These are phyloP conservation scores for Oryza longistaminata DNA, from an alignment of 176 grass and related monocot genomes.

Conservation along the genomic window DNA sequence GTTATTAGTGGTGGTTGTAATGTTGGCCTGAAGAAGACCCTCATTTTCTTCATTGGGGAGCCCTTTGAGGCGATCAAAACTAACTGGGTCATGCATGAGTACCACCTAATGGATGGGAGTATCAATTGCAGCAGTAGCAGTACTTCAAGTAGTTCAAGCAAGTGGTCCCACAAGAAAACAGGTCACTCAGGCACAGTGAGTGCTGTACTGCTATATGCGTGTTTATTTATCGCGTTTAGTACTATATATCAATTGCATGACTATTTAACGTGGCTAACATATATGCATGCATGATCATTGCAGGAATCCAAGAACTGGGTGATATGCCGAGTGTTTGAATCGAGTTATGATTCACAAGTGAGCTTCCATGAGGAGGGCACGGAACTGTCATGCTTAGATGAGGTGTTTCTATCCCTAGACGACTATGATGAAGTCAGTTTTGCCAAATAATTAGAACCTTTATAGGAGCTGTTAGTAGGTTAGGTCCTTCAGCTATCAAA, in stretches of 20 bases:
- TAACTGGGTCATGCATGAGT: constrained; percentile 96
- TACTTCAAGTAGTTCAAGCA: constrained; percentile 40
- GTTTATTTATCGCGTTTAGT: background rate
- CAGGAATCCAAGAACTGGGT: constrained; percentile 85
- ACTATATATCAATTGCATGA: constrained; percentile 15
- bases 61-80: constrained; percentile 54
- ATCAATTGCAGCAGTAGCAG: constrained; percentile 16
- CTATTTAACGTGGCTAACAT: constrained; percentile 4
- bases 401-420: constrained; percentile 95
- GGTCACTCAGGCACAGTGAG: constrained; percentile 52
- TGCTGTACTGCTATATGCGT: background rate
- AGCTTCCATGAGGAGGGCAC: constrained; percentile 62
- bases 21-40: constrained; percentile 73
- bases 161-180: constrained; percentile 46
- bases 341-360: constrained; percentile 47
- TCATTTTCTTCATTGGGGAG: constrained; percentile 60
- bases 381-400: constrained; percentile 94
- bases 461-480: background rate
- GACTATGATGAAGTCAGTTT: constrained; percentile 96
- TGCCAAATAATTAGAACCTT: constrained; percentile 55
- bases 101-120: constrained; percentile 64
- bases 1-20: constrained; percentile 37
- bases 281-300: constrained; percentile 20
- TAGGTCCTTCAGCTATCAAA: constrained; percentile 25
- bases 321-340: constrained; percentile 76